Conservation (phyloP, 768 basidiomycete species). For the Macrolepiota albuminosa region DNA sequence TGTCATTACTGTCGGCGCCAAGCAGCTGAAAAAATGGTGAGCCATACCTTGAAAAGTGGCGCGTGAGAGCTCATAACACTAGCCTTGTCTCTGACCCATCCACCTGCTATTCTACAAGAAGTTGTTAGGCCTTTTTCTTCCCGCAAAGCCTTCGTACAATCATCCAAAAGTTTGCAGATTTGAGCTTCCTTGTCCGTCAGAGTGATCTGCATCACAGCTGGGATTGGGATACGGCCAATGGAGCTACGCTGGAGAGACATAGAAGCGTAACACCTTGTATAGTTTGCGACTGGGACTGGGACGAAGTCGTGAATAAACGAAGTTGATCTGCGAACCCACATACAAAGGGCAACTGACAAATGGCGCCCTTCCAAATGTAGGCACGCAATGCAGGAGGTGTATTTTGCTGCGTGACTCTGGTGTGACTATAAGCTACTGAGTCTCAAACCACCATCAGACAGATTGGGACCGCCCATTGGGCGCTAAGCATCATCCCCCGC, state of each 20-base stretch:
- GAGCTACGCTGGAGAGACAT: constrained; percentile 12
- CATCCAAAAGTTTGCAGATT: constrained; percentile 76
- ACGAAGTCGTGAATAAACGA: neutral
- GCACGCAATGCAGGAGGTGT: too few relatives aligned
- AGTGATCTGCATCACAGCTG: constrained; percentile 35
- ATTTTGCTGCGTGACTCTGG: too few relatives aligned
- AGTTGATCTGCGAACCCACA: neutral
- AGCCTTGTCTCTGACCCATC: constrained; percentile 99
- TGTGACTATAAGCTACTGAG: too few relatives aligned
- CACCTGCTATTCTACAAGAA: constrained; percentile 89
- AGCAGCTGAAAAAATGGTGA: constrained; percentile 52
- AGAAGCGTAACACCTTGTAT: neutral
- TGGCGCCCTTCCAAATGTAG: too few relatives aligned
- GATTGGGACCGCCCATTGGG: too few relatives aligned
- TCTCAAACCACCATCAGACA: too few relatives aligned
- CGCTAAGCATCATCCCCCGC: too few relatives aligned
- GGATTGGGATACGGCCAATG: constrained; percentile 15
- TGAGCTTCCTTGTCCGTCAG: constrained; percentile 65
- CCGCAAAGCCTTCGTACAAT: constrained; percentile 59
- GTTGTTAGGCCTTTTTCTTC: constrained; percentile 48
- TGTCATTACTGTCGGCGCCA: constrained; percentile 78
- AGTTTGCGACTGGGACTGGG: neutral
- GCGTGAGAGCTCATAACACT: constrained; percentile 6
- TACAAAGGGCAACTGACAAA: neutral
- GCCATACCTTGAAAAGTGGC: neutral